Percentiles rank a stretch among this genome's conserved stretches.
Evolutionary conservation across 345 rosid genomes (phyloP).

Genomic region (Clarkia xantiana): DNA sequence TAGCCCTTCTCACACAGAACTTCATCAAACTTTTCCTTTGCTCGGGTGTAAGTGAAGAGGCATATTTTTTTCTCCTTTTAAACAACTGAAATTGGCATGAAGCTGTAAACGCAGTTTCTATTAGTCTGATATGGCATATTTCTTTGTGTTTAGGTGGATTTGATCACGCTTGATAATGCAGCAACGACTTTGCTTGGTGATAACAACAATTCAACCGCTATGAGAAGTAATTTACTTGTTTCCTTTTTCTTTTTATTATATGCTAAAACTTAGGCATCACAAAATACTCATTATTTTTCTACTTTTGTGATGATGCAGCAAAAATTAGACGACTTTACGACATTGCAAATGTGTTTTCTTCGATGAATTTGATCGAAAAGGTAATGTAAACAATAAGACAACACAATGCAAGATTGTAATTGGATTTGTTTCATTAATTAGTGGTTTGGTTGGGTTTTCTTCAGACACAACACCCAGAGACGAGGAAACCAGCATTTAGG

Average conservation of each 20-base stretch:
- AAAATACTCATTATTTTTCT: too few species aligned
- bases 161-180: slow-evolving; percentile 59
- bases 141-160: slow-evolving; percentile 22
- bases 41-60: slow-evolving; percentile 40
- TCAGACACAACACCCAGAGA: slow-evolving; percentile 63
- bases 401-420: background rate
- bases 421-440: slow-evolving; percentile 4
- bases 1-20: slow-evolving; percentile 58
- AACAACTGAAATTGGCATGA: background rate
- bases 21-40: slow-evolving; percentile 76
- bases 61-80: background rate
- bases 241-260: background rate
- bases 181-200: slow-evolving; percentile 50
- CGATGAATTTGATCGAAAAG: slow-evolving; percentile 69
- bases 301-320: slow-evolving; percentile 30
- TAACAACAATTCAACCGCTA: slow-evolving; percentile 30
- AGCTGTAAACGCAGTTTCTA: background rate
- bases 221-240: slow-evolving; percentile 38
- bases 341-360: slow-evolving; percentile 73
- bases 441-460: slow-evolving; percentile 8
- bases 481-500: slow-evolving; percentile 59
- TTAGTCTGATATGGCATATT: background rate
- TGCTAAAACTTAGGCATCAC: background rate
- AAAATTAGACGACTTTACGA: slow-evolving; percentile 75
- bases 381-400: slow-evolving; percentile 15